Conservation (phyloP, 768 basidiomycete genomes). For the Russula sp. region DNA sequence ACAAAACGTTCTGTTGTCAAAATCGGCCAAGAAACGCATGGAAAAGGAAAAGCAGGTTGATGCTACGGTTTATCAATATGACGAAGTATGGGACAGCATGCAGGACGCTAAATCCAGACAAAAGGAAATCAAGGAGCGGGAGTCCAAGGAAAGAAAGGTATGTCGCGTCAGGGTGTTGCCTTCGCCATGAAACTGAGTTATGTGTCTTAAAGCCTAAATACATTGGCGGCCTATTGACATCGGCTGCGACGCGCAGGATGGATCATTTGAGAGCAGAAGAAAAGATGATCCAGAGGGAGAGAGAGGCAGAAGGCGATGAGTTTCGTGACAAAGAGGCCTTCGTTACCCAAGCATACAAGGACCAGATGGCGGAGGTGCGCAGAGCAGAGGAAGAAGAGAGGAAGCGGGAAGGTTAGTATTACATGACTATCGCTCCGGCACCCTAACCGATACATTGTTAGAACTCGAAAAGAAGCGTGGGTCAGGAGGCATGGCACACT, state of each 20-base stretch:
- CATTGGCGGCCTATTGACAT: conserved; percentile 67
- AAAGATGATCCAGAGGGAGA: conserved; percentile 92
- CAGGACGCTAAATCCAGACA: conserved; percentile 75
- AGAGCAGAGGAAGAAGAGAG: conserved; percentile 91
- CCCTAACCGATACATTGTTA: conserved; percentile 21
- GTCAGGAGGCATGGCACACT: conserved; percentile 71
- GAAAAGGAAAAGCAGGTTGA: conserved; percentile 78
- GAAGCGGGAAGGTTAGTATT: conserved; percentile 68
- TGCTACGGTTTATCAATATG: conserved; percentile 84
- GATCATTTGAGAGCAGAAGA: conserved; percentile 94
- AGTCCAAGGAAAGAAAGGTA: conserved; percentile 76
- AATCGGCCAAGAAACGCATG: conserved; percentile 63
- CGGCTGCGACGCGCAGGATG: conserved; percentile 81
- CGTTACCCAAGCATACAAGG: conserved; percentile 95
- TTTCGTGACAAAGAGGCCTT: conserved; percentile 95
- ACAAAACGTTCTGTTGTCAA: conserved; percentile 55
- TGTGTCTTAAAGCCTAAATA: conserved; percentile 73
- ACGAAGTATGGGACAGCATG: conserved; percentile 95
- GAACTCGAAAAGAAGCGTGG: conserved; percentile 55
- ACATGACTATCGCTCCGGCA: background rate
- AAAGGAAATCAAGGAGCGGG: conserved; percentile 71
- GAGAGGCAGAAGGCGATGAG: conserved; percentile 89
- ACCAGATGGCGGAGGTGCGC: conserved; percentile 89
- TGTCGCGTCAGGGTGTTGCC: conserved; percentile 3
- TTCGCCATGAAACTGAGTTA: conserved; percentile 5